Base-by-base conservation (phyloP, 2,329 filamentous ascomycete genomes). In the Ophiocordyceps camponoti-floridani region DNA sequence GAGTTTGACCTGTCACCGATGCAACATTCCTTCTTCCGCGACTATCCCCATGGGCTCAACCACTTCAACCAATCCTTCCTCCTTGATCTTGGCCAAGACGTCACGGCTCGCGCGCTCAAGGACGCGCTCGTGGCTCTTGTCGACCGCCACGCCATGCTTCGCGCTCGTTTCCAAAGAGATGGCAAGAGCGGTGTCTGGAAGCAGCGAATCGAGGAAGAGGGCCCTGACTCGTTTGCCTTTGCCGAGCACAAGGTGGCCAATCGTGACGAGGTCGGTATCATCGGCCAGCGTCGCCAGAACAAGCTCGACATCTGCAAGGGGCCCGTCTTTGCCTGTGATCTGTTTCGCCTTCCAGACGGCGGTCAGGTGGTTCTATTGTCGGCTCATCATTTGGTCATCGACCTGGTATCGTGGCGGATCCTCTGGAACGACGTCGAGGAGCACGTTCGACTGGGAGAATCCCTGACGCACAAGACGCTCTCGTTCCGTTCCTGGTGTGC, bases 371-470 rank as follows among this genome's bases (percentile, higher is more conserved):
- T 51, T 7, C 19, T 46, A 7, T 40, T 51, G 12, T 46, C 43
- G 1, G 47, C 49, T 8, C 52, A 54, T 41, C 51, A 54, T 33
- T 33, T 51, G 2, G 49, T 54, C 16, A 50, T 56, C 31, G 67
- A 71, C 51, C 67, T 72, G 51, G 70, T 71, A 47, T 72, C 69
- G 18, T 72, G 68, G 41, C 66, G 69, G 9, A 69, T 53, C 10
- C 23, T 54, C 2, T 46, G 47, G 42, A 33, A 46, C 11, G 49
- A 54, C 7, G 42, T 54, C 16, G 46, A 52, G 23, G 44, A 50
- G 6, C 37, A 44, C 12, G n/a, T 53, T 3, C 41, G 19, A 1
- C 28, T 33, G 12, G 47, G 26, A 45, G 42, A 43, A 45, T 46
- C 28, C 26, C 23, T 13, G 45, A 49, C 27, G 10, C 49, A 52